Percentiles rank a stretch among this genome's conserved stretches.
phyloP scores from a whole-genome alignment of 2,329 filamentous ascomycete genomes.

The Ophiostoma perfectum region DNA sequence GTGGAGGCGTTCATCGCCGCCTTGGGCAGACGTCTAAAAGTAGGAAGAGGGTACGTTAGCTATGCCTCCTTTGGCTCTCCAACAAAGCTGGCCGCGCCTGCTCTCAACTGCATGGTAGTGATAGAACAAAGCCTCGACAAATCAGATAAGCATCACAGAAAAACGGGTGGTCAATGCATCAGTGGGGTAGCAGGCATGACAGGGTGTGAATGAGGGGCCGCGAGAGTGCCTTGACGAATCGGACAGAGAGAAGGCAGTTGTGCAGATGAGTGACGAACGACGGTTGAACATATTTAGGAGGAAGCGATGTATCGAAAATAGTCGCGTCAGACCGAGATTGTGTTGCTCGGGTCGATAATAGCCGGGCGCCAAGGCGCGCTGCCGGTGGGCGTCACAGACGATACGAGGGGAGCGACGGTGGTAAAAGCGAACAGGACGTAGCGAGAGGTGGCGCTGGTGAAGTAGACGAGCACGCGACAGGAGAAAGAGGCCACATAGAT shows the following conservation, averaged over 20 bases:
- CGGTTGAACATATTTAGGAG: neutral
- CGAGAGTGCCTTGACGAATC: conserved; percentile 15
- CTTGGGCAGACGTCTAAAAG: conserved; percentile 73
- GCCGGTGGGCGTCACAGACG: neutral
- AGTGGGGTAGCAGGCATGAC: conserved; percentile 11
- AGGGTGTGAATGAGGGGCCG: conserved; percentile 14
- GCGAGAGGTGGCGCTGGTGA: neutral
- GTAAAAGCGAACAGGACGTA: neutral
- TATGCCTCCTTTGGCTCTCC: neutral
- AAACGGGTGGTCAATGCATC: neutral
- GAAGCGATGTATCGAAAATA: neutral
- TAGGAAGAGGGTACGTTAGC: neutral
- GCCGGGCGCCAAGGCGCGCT: neutral
- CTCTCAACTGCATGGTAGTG: neutral
- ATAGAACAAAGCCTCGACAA: no score
- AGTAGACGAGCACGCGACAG: neutral
- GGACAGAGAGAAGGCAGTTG: neutral
- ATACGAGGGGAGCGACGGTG: neutral
- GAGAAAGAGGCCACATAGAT: neutral
- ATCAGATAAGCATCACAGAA: conserved; percentile 5
- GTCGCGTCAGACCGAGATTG: neutral
- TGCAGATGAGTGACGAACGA: neutral
- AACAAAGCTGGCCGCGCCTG: conserved; percentile 10
- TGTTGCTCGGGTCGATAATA: neutral
- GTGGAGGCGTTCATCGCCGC: conserved; percentile 86